Base-by-base conservation (phyloP, 352 stramenopile species). In the Globisporangium solare region DNA sequence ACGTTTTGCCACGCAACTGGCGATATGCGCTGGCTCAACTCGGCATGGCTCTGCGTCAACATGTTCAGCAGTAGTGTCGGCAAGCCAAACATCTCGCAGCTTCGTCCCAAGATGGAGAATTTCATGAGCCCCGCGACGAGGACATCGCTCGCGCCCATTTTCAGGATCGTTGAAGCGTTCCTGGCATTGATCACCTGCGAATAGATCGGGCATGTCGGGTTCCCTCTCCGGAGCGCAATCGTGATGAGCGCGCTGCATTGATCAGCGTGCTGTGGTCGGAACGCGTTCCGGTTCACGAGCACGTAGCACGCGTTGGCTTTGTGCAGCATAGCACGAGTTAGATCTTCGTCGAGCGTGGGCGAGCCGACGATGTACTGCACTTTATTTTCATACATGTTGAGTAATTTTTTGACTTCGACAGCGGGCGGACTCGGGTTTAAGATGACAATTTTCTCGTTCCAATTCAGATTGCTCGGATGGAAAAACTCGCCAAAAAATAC, bases 401-500 rank as follows among this genome's bases (percentile, higher is more conserved):
- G 62, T 20, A 91, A 70, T 58, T 88, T 89, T 56, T 86, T 88
- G 24, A 93, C 76, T 18, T 91, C 77, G 13, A 74, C 50, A 0
- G 70, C 74, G 5, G 86, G 86, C 17, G 77, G 79, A 2, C 68
- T 59, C 3, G 81, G 66, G 45, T 89, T 84, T 8, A 95, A 17
- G 17, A 95, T 89, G 14, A 95, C 79, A 6, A 90, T 71, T 13
- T 85, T 75, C 43, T 90, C 83, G 54, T 90, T 91, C 76, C 82
- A 91, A 47, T 92, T 89, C 21, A 92, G 57, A 46, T 95, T 92
- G 53, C 79, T 86, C 0, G 83, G 59, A 54, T 95, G 86, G 54
- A 95, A 95, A 57, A 94, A 93, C 58, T 95, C 80, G 0, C 58
- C 54, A n/a, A 93, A 79, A 56, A 95, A 95, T 11, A 83, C 56